These are phyloP conservation scores for Neonectria sp. DNA, from an alignment of 2,329 filamentous ascomycete genomes.

Conservation along the genomic window DNA sequence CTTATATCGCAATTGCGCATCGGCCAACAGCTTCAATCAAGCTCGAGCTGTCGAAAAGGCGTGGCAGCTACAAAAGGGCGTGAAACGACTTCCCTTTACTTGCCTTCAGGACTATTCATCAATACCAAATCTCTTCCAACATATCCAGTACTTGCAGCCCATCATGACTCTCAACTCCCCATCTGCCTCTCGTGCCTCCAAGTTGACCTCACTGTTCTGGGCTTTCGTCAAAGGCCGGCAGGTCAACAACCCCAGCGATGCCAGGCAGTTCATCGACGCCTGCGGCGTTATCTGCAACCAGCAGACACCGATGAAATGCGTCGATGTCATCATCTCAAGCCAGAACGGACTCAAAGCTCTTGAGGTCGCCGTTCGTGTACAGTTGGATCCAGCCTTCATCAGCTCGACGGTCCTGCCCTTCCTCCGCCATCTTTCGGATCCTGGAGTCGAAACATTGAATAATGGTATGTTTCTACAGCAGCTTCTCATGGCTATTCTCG, in stretches of 20 bases:
- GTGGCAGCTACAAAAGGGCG: background rate
- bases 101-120: background rate
- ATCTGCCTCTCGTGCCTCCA: slow-evolving; percentile 29
- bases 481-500: slow-evolving; percentile 61
- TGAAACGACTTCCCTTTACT: background rate
- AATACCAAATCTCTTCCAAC: background rate
- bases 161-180: slow-evolving; percentile 27
- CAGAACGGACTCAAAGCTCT: slow-evolving; percentile 41
- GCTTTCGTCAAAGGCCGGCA: slow-evolving; percentile 35
- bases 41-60: background rate
- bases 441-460: slow-evolving; percentile 36
- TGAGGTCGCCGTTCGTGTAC: slow-evolving; percentile 45
- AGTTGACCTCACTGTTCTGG: slow-evolving; percentile 38
- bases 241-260: slow-evolving; percentile 35
- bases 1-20: slow-evolving; percentile 13
- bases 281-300: slow-evolving; percentile 29
- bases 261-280: slow-evolving; percentile 48
- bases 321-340: slow-evolving; percentile 48
- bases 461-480: slow-evolving; percentile 40
- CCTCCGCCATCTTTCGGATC: slow-evolving; percentile 27
- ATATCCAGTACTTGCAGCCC: background rate
- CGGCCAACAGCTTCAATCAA: background rate
- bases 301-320: slow-evolving; percentile 37
- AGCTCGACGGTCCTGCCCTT: slow-evolving; percentile 32
- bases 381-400: slow-evolving; percentile 50